Evolutionary conservation across 2,329 filamentous ascomycete species (phyloP).

Genomic region (Cladosporium sp.): DNA sequence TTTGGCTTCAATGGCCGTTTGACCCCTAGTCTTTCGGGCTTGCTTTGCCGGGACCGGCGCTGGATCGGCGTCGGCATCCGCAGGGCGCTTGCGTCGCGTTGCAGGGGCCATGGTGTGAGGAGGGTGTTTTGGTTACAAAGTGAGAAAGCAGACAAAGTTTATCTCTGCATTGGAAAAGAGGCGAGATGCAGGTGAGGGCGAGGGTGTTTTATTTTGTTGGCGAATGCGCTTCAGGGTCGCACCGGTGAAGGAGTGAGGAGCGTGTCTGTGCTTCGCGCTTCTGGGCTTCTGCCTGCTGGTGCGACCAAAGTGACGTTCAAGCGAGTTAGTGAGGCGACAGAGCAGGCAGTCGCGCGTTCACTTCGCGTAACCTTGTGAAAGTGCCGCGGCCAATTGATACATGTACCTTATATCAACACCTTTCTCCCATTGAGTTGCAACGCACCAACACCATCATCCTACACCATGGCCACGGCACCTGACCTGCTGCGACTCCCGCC

Average conservation of each 20-base stretch:
- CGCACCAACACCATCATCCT: neutral
- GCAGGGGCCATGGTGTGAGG: slow-evolving; percentile 9
- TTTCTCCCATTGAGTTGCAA: neutral
- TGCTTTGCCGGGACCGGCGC: slow-evolving; percentile 12
- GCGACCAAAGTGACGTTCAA: neutral
- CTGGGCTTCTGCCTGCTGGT: slow-evolving; percentile 11
- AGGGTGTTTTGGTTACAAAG: neutral
- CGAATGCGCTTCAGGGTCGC: neutral
- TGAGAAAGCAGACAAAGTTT: neutral
- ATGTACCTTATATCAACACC: no score
- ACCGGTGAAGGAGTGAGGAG: slow-evolving; percentile 4
- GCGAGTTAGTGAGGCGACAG: slow-evolving; percentile 9
- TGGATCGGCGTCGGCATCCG: neutral
- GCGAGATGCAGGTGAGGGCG: neutral
- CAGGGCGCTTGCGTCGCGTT: slow-evolving; percentile 13
- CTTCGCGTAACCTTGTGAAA: neutral
- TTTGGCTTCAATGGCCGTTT: slow-evolving; percentile 17
- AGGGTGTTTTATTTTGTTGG: neutral
- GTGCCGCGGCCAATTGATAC: neutral
- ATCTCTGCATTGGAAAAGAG: neutral
- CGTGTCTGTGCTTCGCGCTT: neutral
- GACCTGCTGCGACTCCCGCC: slow-evolving; percentile 49
- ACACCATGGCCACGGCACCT: slow-evolving; percentile 15
- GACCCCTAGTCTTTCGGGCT: slow-evolving; percentile 16
- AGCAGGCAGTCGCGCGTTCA: slow-evolving; percentile 7